Evolutionary conservation across 2,329 filamentous ascomycete species (phyloP).

Genomic region (Verticillium dahliae): DNA sequence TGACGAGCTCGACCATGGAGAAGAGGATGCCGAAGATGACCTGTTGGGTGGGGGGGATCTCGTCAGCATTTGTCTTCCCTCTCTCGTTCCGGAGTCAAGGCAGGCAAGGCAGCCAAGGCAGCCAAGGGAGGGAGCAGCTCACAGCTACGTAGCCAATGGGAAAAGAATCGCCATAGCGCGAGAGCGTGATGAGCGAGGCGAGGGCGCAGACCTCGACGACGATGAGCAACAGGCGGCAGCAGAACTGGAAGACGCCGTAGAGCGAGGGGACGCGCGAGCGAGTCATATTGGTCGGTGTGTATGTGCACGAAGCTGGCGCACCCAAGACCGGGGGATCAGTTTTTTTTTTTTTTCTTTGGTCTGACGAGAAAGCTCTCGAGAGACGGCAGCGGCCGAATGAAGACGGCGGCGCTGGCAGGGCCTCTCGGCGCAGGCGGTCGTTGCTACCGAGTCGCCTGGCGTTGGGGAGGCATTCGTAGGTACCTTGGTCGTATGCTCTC

Average conservation of each 20-base stretch:
- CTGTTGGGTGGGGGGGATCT: background rate
- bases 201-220: conserved; percentile 13
- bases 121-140: background rate
- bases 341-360: no score
- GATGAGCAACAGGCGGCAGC: conserved; percentile 11
- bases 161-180: conserved; percentile 8
- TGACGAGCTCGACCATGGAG: conserved; percentile 28
- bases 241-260: conserved; percentile 14
- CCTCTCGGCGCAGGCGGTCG: background rate
- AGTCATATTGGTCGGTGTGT: conserved; percentile 6
- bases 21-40: conserved; percentile 33
- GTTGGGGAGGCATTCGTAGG: background rate
- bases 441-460: background rate
- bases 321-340: no score
- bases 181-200: conserved; percentile 10
- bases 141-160: conserved; percentile 12
- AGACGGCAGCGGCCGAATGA: background rate
- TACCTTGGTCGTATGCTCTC: background rate
- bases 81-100: no score
- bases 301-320: background rate
- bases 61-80: background rate
- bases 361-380: background rate
- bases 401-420: background rate
- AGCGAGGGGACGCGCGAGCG: conserved; percentile 10
- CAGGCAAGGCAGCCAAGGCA: background rate